These are phyloP conservation scores for Pseudotulostoma volvatum DNA, from an alignment of 495 filamentous ascomycete genomes.

Conservation along the genomic window DNA sequence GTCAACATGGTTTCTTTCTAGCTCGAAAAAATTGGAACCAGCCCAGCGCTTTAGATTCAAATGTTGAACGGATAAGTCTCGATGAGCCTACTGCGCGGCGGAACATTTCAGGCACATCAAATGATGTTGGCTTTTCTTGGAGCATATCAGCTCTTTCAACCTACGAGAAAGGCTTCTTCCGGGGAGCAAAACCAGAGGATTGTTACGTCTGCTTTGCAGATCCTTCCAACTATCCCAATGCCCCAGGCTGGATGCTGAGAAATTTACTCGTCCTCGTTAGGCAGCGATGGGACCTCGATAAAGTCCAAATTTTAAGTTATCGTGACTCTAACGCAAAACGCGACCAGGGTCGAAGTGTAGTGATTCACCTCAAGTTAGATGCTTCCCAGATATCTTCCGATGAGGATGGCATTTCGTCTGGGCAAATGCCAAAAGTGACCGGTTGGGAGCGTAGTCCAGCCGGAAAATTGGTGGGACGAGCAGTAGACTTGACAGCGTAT, in stretches of 20 bases:
- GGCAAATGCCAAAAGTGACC: conserved; percentile 65
- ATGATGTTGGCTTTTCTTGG: conserved; percentile 48
- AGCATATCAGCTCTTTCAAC: conserved; percentile 52
- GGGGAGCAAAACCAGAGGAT: conserved; percentile 46
- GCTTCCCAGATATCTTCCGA: conserved; percentile 7
- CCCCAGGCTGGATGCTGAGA: conserved; percentile 82
- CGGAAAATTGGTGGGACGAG: conserved; percentile 57
- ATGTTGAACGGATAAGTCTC: neutral
- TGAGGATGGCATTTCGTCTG: conserved; percentile 15
- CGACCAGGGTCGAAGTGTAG: conserved; percentile 63
- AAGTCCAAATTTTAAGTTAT: conserved; percentile 79
- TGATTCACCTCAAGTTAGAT: conserved; percentile 50
- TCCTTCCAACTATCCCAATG: conserved; percentile 71
- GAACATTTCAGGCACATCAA: conserved; percentile 22
- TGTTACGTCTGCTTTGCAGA: conserved; percentile 77
- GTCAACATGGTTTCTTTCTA: conserved; percentile 88
- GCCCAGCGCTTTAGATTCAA: conserved; percentile 1
- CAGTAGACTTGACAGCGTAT: conserved; percentile 70
- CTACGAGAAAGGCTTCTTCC: conserved; percentile 82
- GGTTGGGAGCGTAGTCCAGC: conserved; percentile 81
- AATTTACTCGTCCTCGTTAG: conserved; percentile 80
- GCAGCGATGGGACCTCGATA: conserved; percentile 58
- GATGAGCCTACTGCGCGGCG: conserved; percentile 10
- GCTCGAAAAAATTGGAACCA: conserved; percentile 46
- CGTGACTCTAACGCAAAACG: conserved; percentile 61